A percentile compares a stretch with the other conserved stretches of the same genome.
Evolutionary conservation across 2,329 filamentous ascomycete genomes (phyloP).

Genomic region (Aspergillus sp.): DNA sequence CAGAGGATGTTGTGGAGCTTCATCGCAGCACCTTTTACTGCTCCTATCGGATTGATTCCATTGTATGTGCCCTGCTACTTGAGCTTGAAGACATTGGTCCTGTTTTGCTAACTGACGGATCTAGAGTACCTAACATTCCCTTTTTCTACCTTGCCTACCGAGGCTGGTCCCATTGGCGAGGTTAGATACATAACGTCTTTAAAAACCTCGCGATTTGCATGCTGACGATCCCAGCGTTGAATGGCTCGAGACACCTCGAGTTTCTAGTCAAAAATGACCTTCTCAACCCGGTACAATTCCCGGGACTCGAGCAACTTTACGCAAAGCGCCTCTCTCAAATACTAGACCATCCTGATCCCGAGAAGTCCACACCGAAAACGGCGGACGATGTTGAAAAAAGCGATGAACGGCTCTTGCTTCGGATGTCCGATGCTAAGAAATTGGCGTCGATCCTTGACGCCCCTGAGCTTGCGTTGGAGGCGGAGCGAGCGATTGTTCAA

Average conservation of each 20-base stretch:
- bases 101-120: slow-evolving; percentile 7
- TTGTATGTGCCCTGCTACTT: slow-evolving; percentile 57
- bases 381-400: slow-evolving; percentile 32
- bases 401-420: slow-evolving; percentile 43
- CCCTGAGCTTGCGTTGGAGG: slow-evolving; percentile 66
- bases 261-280: slow-evolving; percentile 73
- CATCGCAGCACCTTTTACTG: slow-evolving; percentile 74
- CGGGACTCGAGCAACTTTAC: slow-evolving; percentile 72
- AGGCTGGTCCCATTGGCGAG: slow-evolving; percentile 82
- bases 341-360: slow-evolving; percentile 18
- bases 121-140: slow-evolving; percentile 82
- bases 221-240: slow-evolving; percentile 53
- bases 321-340: slow-evolving; percentile 35
- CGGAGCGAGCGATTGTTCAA: slow-evolving; percentile 73
- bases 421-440: slow-evolving; percentile 48
- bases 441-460: slow-evolving; percentile 61
- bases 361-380: slow-evolving; percentile 26
- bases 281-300: slow-evolving; percentile 61
- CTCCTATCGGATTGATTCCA: slow-evolving; percentile 78
- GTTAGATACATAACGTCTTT: slow-evolving; percentile 30
- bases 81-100: too few relatives aligned
- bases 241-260: slow-evolving; percentile 78
- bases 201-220: slow-evolving; percentile 8
- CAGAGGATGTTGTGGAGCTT: slow-evolving; percentile 76
- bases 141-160: slow-evolving; percentile 95